A percentile compares a stretch with the other conserved stretches of the same genome.
phyloP scores from a whole-genome alignment of 306 rosid genomes.

The Bauhinia variegata region DNA sequence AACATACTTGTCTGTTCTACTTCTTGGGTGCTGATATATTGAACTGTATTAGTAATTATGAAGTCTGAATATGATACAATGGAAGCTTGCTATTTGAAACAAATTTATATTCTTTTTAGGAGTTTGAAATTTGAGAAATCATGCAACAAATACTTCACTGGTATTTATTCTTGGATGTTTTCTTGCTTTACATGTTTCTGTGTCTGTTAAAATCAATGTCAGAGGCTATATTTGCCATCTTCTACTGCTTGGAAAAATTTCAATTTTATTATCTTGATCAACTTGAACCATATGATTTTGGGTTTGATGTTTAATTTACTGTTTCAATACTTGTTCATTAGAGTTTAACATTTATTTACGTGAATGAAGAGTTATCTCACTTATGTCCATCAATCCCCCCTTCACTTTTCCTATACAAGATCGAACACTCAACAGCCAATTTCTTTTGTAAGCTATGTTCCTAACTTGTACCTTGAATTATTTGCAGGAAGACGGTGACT shows the following conservation, averaged over 20 bases:
- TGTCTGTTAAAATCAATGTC: background rate
- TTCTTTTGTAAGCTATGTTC: slow-evolving; percentile 32
- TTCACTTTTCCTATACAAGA: background rate
- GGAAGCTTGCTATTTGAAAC: background rate
- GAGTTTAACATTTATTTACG: slow-evolving; percentile 9
- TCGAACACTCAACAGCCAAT: background rate
- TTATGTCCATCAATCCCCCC: slow-evolving; percentile 1
- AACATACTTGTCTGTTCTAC: background rate
- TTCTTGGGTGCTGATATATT: background rate
- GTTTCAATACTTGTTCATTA: background rate
- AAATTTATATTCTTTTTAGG: background rate
- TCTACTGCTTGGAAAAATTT: no score
- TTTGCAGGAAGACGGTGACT: slow-evolving; percentile 89
- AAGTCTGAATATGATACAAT: background rate
- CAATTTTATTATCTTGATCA: background rate
- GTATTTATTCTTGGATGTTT: background rate
- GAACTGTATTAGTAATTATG: background rate
- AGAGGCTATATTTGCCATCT: background rate
- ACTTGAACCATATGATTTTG: background rate
- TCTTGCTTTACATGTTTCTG: background rate
- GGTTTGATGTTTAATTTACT: background rate
- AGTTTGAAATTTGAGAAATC: slow-evolving; percentile 11
- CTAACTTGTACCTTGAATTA: slow-evolving; percentile 36
- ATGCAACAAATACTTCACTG: background rate
- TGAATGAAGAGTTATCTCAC: background rate